Evolutionary conservation across 208 protist genomes (phyloP).

Genomic region (Wallacemonas collosoma): DNA sequence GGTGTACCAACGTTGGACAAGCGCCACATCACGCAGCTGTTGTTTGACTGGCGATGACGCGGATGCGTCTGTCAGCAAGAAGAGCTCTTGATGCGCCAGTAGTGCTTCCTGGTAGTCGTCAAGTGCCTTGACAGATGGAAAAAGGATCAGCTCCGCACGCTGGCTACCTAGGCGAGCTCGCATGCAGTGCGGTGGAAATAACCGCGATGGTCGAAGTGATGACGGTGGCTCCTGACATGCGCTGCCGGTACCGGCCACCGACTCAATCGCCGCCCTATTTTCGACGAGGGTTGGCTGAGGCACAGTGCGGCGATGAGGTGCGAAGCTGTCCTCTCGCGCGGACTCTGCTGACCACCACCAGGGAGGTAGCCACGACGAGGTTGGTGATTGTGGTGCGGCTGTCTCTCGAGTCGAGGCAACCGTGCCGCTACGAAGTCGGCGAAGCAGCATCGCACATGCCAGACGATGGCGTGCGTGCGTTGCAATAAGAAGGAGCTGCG

Average conservation of each 20-base stretch:
- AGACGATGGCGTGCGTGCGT: slow-evolving; percentile 6
- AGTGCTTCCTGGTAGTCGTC: slow-evolving; percentile 29
- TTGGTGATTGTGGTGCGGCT: slow-evolving; percentile 1
- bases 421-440: neutral
- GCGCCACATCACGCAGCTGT: neutral
- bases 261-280: too few species aligned
- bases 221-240: too few species aligned
- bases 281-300: too few species aligned
- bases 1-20: neutral
- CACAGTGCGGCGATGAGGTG: too few species aligned
- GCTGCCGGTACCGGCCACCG: too few species aligned
- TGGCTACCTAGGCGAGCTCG: too few species aligned
- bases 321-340: neutral
- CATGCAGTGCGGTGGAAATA: too few species aligned
- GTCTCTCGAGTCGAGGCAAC: neutral
- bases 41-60: slow-evolving; percentile 2
- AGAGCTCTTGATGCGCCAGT: slow-evolving; percentile 24
- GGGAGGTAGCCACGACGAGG: slow-evolving; percentile 9
- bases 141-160: neutral
- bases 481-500: slow-evolving; percentile 25
- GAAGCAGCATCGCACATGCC: slow-evolving; percentile 12
- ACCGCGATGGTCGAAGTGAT: too few species aligned
- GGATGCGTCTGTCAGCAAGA: slow-evolving; percentile 1
- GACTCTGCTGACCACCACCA: neutral
- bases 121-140: slow-evolving; percentile 22